These are phyloP conservation scores for Neurospora sp. DNA, from an alignment of 2,329 filamentous ascomycete genomes.

Conservation along the genomic window DNA sequence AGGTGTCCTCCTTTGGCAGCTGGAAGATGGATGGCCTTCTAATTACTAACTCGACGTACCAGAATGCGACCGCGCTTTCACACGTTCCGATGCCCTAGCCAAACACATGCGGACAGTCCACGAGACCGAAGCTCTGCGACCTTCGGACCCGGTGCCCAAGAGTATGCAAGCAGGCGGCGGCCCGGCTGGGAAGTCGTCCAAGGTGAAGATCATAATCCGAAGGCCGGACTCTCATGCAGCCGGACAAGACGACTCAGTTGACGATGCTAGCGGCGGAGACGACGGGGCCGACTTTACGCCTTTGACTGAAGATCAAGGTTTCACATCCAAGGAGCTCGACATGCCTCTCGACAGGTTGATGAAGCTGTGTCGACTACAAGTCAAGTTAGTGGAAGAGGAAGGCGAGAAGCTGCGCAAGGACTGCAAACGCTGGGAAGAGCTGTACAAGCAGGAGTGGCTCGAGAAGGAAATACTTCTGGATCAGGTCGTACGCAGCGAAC, in stretches of 20 bases:
- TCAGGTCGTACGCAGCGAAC: slow-evolving; percentile 57
- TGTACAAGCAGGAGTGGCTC: slow-evolving; percentile 63
- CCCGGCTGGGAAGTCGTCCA: slow-evolving; percentile 35
- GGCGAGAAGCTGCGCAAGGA: slow-evolving; percentile 53
- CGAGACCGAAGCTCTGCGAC: slow-evolving; percentile 87
- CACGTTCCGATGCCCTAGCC: slow-evolving; percentile 84
- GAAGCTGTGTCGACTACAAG: slow-evolving; percentile 58
- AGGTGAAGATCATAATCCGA: slow-evolving; percentile 55
- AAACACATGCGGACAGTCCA: slow-evolving; percentile 99
- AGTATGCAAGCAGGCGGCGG: slow-evolving; percentile 42
- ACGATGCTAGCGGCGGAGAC: slow-evolving; percentile 41
- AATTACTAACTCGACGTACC: slow-evolving; percentile 14
- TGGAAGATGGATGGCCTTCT: background rate
- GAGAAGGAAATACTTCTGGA: slow-evolving; percentile 73
- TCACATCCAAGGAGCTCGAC: slow-evolving; percentile 53
- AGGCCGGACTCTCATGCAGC: slow-evolving; percentile 47
- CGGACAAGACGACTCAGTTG: slow-evolving; percentile 41
- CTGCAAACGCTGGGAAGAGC: slow-evolving; percentile 54
- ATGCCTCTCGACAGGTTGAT: slow-evolving; percentile 51
- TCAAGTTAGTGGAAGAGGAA: slow-evolving; percentile 64
- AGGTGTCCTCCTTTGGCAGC: slow-evolving; percentile 14
- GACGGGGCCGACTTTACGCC: slow-evolving; percentile 47
- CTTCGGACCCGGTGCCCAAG: slow-evolving; percentile 64
- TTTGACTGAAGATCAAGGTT: slow-evolving; percentile 47
- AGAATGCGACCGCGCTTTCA: slow-evolving; percentile 98